Conservation (phyloP, 345 rosid genomes). For the Lagerstroemia speciosa region DNA sequence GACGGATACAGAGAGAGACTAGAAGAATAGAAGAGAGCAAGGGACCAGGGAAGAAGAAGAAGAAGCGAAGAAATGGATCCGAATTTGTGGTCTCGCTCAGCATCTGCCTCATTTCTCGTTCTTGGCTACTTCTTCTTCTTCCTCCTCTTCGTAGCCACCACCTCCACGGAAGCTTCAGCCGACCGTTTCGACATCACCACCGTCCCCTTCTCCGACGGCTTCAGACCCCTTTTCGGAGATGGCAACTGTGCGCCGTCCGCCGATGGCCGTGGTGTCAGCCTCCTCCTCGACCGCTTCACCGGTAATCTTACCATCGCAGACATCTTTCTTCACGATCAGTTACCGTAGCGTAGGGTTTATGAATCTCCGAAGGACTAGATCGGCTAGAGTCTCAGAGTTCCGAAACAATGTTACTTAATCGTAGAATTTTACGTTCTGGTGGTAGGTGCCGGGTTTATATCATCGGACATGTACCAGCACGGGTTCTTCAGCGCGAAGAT, state of each 20-base stretch:
- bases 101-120: neutral
- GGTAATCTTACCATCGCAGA: slow-evolving; percentile 23
- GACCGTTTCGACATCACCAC: slow-evolving; percentile 39
- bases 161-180: neutral
- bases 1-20: neutral
- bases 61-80: slow-evolving; percentile 4
- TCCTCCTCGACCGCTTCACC: slow-evolving; percentile 76
- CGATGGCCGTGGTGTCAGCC: slow-evolving; percentile 62
- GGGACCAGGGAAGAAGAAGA: neutral
- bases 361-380: too few species aligned
- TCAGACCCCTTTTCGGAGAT: slow-evolving; percentile 79
- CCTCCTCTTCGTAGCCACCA: neutral
- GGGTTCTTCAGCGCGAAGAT: slow-evolving; percentile 90
- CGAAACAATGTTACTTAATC: neutral
- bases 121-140: slow-evolving; percentile 1
- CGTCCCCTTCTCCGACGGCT: slow-evolving; percentile 71
- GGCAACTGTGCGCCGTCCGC: slow-evolving; percentile 69
- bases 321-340: too few species aligned
- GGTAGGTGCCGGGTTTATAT: slow-evolving; percentile 83
- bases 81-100: neutral
- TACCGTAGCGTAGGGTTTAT: too few species aligned
- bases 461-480: slow-evolving; percentile 75
- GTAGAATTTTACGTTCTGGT: neutral
- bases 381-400: neutral
- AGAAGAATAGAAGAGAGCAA: too few species aligned